phyloP scores from a whole-genome alignment of 257 asterid species.

The Nicotiana noctiflora region DNA sequence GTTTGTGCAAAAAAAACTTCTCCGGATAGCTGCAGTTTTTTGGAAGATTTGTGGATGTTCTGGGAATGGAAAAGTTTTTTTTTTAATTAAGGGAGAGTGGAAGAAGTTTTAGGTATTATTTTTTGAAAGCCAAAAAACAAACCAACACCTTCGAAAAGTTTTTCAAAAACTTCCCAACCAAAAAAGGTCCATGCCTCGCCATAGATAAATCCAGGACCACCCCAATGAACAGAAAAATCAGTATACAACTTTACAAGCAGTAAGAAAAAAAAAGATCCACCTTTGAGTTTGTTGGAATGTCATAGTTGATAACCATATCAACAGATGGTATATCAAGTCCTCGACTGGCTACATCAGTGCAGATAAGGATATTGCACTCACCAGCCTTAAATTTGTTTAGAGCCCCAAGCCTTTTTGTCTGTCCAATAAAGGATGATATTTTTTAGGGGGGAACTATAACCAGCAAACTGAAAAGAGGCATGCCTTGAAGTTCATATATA shows the following conservation, averaged over 20 bases:
- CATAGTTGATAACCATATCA: conserved; percentile 87
- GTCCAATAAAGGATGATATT: conserved; percentile 14
- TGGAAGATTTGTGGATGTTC: too few species aligned
- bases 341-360: conserved; percentile 96
- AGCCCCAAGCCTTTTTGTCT: conserved; percentile 89
- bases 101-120: too few species aligned
- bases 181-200: background rate
- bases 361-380: conserved; percentile 74
- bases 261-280: conserved; percentile 21
- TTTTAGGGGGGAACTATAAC: background rate
- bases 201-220: background rate
- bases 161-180: too few species aligned
- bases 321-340: conserved; percentile 96
- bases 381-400: conserved; percentile 78
- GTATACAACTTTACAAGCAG: background rate
- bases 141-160: too few species aligned
- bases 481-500: conserved; percentile 17
- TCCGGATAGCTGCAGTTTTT: background rate
- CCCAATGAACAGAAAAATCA: background rate
- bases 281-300: conserved; percentile 87
- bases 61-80: too few species aligned
- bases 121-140: too few species aligned
- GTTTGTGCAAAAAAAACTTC: background rate
- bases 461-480: background rate
- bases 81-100: too few species aligned